Base-by-base conservation (phyloP, 805 yeast genomes). In the Metschnikowia henanensis region DNA sequence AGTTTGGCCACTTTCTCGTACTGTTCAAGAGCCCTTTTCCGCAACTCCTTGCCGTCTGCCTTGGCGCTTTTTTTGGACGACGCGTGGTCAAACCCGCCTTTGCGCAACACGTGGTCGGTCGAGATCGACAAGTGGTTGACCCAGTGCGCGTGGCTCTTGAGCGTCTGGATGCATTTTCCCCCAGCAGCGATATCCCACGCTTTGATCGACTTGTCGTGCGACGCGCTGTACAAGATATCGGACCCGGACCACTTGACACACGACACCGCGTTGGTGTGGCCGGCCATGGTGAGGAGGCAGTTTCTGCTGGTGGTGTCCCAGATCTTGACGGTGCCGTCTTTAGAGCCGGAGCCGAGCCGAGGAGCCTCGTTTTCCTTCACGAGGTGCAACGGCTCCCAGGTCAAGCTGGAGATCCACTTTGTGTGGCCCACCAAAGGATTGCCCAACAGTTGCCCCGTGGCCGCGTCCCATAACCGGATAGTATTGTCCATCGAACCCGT, bases 211-310 rank as follows among this genome's bases (percentile, higher is more conserved):
- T 91, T 92, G 65, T 94, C 99, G 59, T 94, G 98, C 7, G 97
- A 90, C 1, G 87, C 91, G 25, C 95, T 81, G 64, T 91, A 94
- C 28, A 94, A 74, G 16, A 84, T 73, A 41, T 90, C 88, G 35
- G 80, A 70, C 2, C 99, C 99, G 45, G 97, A 87, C 99, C 99
- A 94, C 63, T 84, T 90, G n/a, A 91, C 95, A 68, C 97, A 89
- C 1, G 96, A 84, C 2, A 94, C 97, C 0, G 95, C 79, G 38
- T 86, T 80, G 25, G 89, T 76, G 60, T 94, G 99, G 0, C 98
- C 97, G 42, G 87, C 79, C 75, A 94, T 68, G 2, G 95, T 84
- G 61, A 77, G 72, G 40, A 77, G 57, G 55, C 90, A 81, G 1
- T 73, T 75, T 53, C 96, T 77, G 32, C 83, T 68, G 12, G 80